Conservation (phyloP, 805 yeast species). For the Kluyveromyces aestuarii region DNA sequence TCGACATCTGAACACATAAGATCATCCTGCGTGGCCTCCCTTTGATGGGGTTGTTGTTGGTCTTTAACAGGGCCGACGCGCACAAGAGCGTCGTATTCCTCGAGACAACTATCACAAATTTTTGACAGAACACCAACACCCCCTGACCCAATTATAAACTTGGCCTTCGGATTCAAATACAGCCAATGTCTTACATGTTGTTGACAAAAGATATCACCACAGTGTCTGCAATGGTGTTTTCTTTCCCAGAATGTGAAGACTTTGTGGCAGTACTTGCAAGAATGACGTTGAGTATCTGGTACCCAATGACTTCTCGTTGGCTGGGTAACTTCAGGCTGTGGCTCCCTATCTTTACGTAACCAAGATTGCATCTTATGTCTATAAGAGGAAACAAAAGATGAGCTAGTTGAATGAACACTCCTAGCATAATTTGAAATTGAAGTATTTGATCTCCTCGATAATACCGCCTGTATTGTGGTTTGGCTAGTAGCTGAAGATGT, state of each 20-base stretch:
- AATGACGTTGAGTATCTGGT: constrained; percentile 53
- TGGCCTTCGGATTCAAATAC: constrained; percentile 49
- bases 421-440: constrained; percentile 17
- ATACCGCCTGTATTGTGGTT: constrained; percentile 15
- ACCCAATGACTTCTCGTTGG: constrained; percentile 66
- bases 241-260: constrained; percentile 71
- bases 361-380: constrained; percentile 5
- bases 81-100: constrained; percentile 47
- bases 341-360: background rate
- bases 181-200: constrained; percentile 52
- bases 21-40: background rate
- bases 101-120: constrained; percentile 61
- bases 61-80: constrained; percentile 12
- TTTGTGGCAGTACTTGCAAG: constrained; percentile 61
- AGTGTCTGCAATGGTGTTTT: constrained; percentile 76
- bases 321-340: constrained; percentile 5
- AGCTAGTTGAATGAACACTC: constrained; percentile 19
- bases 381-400: constrained; percentile 8
- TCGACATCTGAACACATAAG: background rate
- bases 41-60: background rate
- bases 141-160: constrained; percentile 56
- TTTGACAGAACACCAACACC: constrained; percentile 50
- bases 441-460: constrained; percentile 19
- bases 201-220: constrained; percentile 74
- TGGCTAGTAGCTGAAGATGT: constrained; percentile 1